These are phyloP conservation scores for Carex kokanica DNA, from an alignment of 176 grass and related monocot species.

Conservation along the genomic window DNA sequence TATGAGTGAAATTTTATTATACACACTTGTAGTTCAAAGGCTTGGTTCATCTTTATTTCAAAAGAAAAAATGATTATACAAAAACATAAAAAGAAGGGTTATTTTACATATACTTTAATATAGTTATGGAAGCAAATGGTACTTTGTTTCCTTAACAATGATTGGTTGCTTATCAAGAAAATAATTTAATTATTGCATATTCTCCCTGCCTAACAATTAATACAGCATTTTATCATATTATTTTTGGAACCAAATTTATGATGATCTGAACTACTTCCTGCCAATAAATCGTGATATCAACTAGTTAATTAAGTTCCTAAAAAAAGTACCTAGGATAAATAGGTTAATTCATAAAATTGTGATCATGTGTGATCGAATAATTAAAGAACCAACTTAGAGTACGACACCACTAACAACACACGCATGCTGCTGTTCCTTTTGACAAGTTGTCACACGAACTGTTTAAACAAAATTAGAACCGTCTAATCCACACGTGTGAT, in stretches of 20 bases:
- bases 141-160: too few relatives aligned
- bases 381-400: neutral
- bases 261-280: neutral
- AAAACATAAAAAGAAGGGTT: too few relatives aligned
- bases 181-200: too few relatives aligned
- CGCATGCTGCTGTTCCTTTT: constrained; percentile 19
- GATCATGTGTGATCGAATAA: neutral
- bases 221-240: neutral
- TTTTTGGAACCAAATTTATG: neutral
- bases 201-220: too few relatives aligned
- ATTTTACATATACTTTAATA: too few relatives aligned
- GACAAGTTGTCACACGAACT: neutral
- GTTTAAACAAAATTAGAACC: neutral
- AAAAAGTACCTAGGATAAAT: neutral
- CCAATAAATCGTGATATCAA: neutral
- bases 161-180: too few relatives aligned
- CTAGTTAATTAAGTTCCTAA: neutral
- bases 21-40: too few relatives aligned
- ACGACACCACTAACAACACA: neutral
- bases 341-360: neutral
- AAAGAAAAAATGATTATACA: too few relatives aligned
- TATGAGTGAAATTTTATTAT: too few relatives aligned
- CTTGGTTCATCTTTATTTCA: too few relatives aligned
- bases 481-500: constrained; percentile 22
- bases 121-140: too few relatives aligned